Evolutionary conservation across 495 filamentous ascomycete species (phyloP), one percentile per base, ranked within the genome.

Genomic region (Xanthoparmelia taractica): DNA sequence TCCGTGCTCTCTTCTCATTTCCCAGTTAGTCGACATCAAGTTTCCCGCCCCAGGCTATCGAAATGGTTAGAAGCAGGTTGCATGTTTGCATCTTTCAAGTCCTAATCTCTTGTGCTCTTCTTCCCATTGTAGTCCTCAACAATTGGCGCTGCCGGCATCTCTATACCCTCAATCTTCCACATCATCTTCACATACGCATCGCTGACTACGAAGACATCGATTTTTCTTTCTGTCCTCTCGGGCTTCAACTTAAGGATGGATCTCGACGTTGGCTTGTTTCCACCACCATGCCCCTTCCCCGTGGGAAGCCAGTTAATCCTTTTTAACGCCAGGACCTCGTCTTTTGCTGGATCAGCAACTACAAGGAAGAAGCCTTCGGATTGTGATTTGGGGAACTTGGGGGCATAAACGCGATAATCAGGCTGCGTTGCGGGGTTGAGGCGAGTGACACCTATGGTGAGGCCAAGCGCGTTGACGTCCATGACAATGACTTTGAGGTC

Each of bases 331-430:
- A 96, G 68, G 8, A 97, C 78, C 65, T 96, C 91, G 64, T 92
- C 91, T 12, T 71, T 76, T 15, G 72, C 73, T 1, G 80, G 73
- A 65, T 91, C 84, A 6, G 83, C 81, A 1, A 96, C 79, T 45
- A 97, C 63, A 10, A 93, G 81, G 72, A 97, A 97, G 83, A 85
- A 97, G 2, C 95, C 92, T 73, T 98, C 94, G 0, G 89, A 92
- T 72, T 98, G 94, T 29, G 91, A 85, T 74, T 98, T 98, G 0
- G 94, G 95, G 75, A 94, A 97, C 6, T 81, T 80, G 12, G 94
- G 93, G 0, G 94, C 90, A 66, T 85, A 96, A 64, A 96, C 87
- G 40, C 85, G 80, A 67, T 80, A 87, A 25, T 88, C 87, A 20
- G 79, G 73, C 66, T 84, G 81, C 0, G 73, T 75, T 38, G 85